phyloP scores from a whole-genome alignment of 345 rosid species.

The Gossypium bickii region DNA sequence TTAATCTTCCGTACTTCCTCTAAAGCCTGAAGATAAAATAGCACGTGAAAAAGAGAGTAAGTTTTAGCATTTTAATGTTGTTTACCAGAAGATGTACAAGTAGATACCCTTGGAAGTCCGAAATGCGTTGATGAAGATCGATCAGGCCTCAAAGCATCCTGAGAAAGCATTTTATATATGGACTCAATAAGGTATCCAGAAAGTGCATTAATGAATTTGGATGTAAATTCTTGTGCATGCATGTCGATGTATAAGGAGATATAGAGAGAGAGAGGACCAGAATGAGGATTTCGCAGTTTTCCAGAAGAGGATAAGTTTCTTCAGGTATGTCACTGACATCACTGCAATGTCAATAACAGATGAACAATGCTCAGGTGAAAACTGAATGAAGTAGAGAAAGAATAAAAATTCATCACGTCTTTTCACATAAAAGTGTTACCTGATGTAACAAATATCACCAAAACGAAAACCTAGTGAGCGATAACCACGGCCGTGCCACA shows the following conservation, averaged over 20 bases:
- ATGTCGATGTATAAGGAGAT: not conserved
- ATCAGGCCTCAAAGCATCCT: slow-evolving; percentile 91
- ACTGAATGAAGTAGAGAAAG: not conserved
- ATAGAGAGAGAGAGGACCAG: slow-evolving; percentile 35
- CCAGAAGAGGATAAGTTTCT: slow-evolving; percentile 79
- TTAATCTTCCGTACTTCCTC: slow-evolving; percentile 80
- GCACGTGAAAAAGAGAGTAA: not conserved
- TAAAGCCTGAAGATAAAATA: slow-evolving; percentile 46
- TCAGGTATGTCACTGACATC: slow-evolving; percentile 89
- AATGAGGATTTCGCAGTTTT: slow-evolving; percentile 64
- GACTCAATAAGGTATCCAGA: not conserved
- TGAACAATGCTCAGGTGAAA: not conserved
- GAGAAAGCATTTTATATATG: slow-evolving; percentile 20
- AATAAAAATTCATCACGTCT: not conserved
- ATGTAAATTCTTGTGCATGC: not conserved
- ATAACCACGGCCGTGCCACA: slow-evolving; percentile 86
- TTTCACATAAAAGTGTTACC: slow-evolving; percentile 36
- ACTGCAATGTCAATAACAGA: slow-evolving; percentile 36
- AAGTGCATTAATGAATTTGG: not conserved
- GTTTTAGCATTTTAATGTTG: not conserved
- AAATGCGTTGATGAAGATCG: slow-evolving; percentile 87
- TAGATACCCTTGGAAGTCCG: slow-evolving; percentile 79
- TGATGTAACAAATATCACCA: slow-evolving; percentile 77
- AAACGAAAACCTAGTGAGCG: slow-evolving; percentile 92
- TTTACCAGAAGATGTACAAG: not conserved